Evolutionary conservation across 139 green algal genomes (phyloP).

Genomic region (Monoraphidium neglectum): DNA sequence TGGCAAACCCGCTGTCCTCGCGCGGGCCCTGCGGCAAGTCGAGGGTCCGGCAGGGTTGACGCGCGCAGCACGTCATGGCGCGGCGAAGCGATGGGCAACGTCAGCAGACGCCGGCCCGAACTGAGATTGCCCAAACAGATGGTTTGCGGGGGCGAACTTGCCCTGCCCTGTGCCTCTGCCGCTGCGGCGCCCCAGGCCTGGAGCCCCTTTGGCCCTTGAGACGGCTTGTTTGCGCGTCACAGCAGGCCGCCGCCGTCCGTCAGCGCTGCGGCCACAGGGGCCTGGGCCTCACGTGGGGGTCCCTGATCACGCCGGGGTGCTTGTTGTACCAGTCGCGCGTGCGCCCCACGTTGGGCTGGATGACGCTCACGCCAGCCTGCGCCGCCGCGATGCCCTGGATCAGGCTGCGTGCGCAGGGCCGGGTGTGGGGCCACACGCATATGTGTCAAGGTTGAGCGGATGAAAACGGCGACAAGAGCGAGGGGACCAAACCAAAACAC

Average conservation of each 20-base stretch:
- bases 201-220: too few relatives aligned
- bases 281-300: slow-evolving; percentile 74
- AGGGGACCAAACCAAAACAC: slow-evolving; percentile 24
- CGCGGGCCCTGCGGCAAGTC: slow-evolving; percentile 62
- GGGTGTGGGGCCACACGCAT: too few relatives aligned
- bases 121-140: too few relatives aligned
- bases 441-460: neutral
- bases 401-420: slow-evolving; percentile 56
- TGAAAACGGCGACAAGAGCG: neutral
- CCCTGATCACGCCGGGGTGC: slow-evolving; percentile 73
- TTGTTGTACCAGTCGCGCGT: slow-evolving; percentile 86
- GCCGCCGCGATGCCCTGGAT: slow-evolving; percentile 73
- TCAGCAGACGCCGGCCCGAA: too few relatives aligned
- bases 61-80: too few relatives aligned
- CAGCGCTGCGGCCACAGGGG: too few relatives aligned
- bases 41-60: neutral
- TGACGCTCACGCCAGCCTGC: slow-evolving; percentile 73
- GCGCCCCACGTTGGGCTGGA: slow-evolving; percentile 80
- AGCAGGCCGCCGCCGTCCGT: too few relatives aligned
- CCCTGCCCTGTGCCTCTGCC: too few relatives aligned
- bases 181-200: too few relatives aligned
- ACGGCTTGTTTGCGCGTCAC: too few relatives aligned
- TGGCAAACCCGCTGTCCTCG: slow-evolving; percentile 58
- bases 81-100: too few relatives aligned
- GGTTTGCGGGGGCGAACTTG: too few relatives aligned